Evolutionary conservation across 768 basidiomycete genomes (phyloP).

Genomic region (Chalciporus piperatus): DNA sequence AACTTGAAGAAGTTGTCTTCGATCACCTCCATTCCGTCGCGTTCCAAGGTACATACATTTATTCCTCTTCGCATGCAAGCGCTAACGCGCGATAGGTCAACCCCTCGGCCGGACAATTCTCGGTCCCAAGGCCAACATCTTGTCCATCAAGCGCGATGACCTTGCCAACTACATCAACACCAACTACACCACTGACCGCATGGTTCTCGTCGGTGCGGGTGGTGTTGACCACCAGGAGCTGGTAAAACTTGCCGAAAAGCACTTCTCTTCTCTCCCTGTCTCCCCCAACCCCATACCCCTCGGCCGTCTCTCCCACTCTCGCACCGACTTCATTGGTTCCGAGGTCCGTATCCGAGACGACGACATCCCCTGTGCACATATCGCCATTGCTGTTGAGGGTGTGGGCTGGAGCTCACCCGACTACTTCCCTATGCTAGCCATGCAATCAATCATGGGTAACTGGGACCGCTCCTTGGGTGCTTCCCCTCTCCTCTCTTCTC

Average conservation of each 20-base stretch:
- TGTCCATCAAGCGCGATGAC: constrained; percentile 91
- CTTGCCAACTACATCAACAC: constrained; percentile 89
- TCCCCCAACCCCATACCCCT: constrained; percentile 87
- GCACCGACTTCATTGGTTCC: constrained; percentile 84
- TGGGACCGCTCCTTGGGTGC: constrained; percentile 97
- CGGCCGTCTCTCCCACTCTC: constrained; percentile 72
- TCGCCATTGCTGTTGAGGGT: constrained; percentile 97
- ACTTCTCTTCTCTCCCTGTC: constrained; percentile 86
- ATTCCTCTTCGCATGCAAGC: constrained; percentile 4
- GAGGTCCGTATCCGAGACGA: constrained; percentile 97
- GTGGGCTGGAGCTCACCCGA: constrained; percentile 97
- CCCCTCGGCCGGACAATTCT: constrained; percentile 96
- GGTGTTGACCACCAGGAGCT: constrained; percentile 91
- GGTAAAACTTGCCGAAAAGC: constrained; percentile 91
- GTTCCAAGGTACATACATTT: constrained; percentile 69
- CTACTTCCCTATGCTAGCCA: constrained; percentile 99
- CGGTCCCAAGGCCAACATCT: constrained; percentile 92
- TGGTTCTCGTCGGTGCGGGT: constrained; percentile 97
- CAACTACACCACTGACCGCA: constrained; percentile 98
- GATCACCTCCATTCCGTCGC: constrained; percentile 97
- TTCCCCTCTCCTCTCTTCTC: constrained; percentile 83
- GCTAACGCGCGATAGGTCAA: constrained; percentile 57
- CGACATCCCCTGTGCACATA: constrained; percentile 81
- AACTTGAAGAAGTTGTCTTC: constrained; percentile 96
- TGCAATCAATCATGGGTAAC: constrained; percentile 98